Evolutionary conservation across 495 filamentous ascomycete species (phyloP).

Genomic region (Penicillium egyptiacum): DNA sequence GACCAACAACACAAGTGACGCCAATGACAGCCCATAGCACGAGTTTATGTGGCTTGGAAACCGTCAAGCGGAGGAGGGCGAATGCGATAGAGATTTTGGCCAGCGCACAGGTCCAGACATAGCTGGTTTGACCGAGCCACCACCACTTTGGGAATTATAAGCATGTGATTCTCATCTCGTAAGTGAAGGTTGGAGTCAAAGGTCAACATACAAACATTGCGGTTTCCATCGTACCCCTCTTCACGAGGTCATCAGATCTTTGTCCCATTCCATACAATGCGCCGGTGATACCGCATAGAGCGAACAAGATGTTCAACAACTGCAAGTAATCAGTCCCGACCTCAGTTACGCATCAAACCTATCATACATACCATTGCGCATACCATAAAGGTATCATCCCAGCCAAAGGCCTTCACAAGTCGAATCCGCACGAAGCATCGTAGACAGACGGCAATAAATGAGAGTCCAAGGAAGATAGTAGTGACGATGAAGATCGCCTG

Average conservation of each 20-base stretch:
- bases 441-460: constrained; percentile 39
- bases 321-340: neutral
- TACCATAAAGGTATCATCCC: constrained; percentile 47
- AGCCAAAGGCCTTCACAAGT: constrained; percentile 44
- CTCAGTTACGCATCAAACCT: neutral
- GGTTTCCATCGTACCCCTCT: constrained; percentile 28
- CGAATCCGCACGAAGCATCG: constrained; percentile 44
- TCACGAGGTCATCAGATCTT: constrained; percentile 17
- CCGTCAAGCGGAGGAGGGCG: constrained; percentile 43
- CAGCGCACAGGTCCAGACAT: constrained; percentile 35
- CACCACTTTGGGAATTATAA: constrained; percentile 36
- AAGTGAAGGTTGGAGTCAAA: neutral
- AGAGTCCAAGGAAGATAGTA: constrained; percentile 38
- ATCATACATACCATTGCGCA: constrained; percentile 38
- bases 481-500: constrained; percentile 42
- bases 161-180: constrained; percentile 8
- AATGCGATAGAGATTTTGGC: constrained; percentile 44
- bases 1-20: constrained; percentile 26
- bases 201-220: constrained; percentile 44
- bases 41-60: constrained; percentile 24
- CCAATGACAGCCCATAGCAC: constrained; percentile 37
- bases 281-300: constrained; percentile 41
- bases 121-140: constrained; percentile 42
- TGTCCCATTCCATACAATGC: constrained; percentile 40
- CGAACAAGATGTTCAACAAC: constrained; percentile 38